Evolutionary conservation across 352 stramenopile genomes (phyloP).

Genomic region (Phytophthora podocarpi): DNA sequence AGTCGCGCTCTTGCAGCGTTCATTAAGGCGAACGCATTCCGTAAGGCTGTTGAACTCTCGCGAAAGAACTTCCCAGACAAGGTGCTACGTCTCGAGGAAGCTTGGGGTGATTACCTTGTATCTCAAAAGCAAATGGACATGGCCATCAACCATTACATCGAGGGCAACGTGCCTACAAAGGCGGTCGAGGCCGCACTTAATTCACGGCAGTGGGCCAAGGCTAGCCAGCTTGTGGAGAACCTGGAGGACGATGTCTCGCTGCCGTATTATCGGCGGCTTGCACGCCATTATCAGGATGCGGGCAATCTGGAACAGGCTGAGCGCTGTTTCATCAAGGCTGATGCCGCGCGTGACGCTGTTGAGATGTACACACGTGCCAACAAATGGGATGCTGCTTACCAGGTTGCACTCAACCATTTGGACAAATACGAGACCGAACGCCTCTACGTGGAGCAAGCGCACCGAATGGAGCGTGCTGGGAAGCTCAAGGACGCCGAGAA

Average conservation of each 20-base stretch:
- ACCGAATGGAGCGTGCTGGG: constrained; percentile 89
- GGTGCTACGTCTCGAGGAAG: constrained; percentile 90
- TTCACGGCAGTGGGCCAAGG: constrained; percentile 94
- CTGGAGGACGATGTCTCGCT: constrained; percentile 90
- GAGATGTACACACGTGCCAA: constrained; percentile 95
- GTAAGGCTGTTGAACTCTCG: constrained; percentile 93
- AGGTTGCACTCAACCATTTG: constrained; percentile 92
- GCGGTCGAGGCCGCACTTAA: constrained; percentile 93
- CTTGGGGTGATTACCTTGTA: constrained; percentile 94
- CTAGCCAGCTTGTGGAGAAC: constrained; percentile 91
- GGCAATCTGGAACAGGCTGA: constrained; percentile 89
- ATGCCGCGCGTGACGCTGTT: constrained; percentile 87
- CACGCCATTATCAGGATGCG: constrained; percentile 91
- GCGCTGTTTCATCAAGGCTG: constrained; percentile 93
- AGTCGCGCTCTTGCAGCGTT: constrained; percentile 90
- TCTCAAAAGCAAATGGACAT: constrained; percentile 95
- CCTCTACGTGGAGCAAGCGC: constrained; percentile 93
- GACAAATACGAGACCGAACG: constrained; percentile 92
- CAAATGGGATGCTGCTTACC: constrained; percentile 94
- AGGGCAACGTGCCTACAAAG: constrained; percentile 92
- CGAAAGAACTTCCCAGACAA: constrained; percentile 91
- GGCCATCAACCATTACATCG: constrained; percentile 97
- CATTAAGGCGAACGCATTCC: constrained; percentile 92
- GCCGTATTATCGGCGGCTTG: constrained; percentile 90
- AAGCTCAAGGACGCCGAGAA: constrained; percentile 95